Evolutionary conservation across 305 asterid genomes (phyloP).

Genomic region (Coffea humblotiana): DNA sequence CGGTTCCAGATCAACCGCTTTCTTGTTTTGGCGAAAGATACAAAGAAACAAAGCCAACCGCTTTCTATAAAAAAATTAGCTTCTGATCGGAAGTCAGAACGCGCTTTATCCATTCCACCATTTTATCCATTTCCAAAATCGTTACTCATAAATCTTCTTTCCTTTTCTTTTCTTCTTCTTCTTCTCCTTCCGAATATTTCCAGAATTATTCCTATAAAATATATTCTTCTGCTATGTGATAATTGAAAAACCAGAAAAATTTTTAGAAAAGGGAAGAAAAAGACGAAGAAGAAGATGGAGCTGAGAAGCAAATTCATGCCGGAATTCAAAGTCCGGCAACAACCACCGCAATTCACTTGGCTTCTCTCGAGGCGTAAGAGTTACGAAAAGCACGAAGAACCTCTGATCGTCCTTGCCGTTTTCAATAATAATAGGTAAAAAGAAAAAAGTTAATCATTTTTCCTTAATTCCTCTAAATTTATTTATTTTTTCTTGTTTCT

Average conservation of each 20-base stretch:
- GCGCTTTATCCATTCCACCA: background rate
- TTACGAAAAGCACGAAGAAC: slow-evolving; percentile 17
- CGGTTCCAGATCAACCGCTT: background rate
- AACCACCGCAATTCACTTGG: slow-evolving; percentile 28
- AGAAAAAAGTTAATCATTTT: background rate
- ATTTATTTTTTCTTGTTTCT: background rate
- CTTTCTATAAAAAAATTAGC: background rate
- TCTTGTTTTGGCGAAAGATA: background rate
- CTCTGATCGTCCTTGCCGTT: slow-evolving; percentile 32
- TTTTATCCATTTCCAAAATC: too few relatives aligned
- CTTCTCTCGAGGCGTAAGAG: slow-evolving; percentile 29
- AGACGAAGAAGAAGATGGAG: slow-evolving; percentile 24
- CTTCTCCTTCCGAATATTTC: too few relatives aligned
- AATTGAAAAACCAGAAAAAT: background rate
- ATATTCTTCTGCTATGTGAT: background rate
- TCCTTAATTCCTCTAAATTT: background rate
- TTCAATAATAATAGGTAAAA: slow-evolving; percentile 44
- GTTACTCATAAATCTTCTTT: background rate
- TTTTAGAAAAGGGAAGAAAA: background rate
- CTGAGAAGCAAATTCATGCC: slow-evolving; percentile 31
- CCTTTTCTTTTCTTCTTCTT: background rate
- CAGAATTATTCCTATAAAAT: background rate
- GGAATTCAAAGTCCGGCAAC: slow-evolving; percentile 37
- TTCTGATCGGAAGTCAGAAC: background rate
- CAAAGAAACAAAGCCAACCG: background rate